Percentiles rank a stretch among this genome's conserved stretches.
Conservation (phyloP, 352 stramenopile genomes). For the Phytopythium sindhum region DNA sequence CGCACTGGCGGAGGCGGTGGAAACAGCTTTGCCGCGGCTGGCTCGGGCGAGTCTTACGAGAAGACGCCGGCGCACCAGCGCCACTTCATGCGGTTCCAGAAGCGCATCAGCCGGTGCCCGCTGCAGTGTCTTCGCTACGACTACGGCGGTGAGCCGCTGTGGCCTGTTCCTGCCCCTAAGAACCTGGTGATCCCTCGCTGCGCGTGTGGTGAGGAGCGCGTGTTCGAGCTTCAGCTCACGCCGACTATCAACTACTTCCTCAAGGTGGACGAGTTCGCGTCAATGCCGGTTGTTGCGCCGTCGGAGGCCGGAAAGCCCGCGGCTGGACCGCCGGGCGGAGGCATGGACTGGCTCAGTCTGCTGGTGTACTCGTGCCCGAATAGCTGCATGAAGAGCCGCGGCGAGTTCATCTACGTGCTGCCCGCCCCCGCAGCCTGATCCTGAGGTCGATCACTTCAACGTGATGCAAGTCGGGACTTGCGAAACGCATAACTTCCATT, state of each 20-base stretch:
- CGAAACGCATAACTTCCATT: slow-evolving; percentile 4
- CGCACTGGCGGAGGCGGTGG: slow-evolving; percentile 9
- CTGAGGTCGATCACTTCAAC: not conserved
- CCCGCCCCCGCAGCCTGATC: slow-evolving; percentile 19
- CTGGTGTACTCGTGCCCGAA: slow-evolving; percentile 72
- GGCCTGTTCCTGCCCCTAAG: slow-evolving; percentile 52
- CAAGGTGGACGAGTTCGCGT: slow-evolving; percentile 68
- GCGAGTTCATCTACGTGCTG: slow-evolving; percentile 73
- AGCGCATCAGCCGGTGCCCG: slow-evolving; percentile 75
- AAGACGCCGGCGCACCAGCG: slow-evolving; percentile 68
- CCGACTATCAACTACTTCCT: slow-evolving; percentile 86
- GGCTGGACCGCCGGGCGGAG: slow-evolving; percentile 18
- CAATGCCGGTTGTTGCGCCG: not conserved
- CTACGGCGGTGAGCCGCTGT: slow-evolving; percentile 81
- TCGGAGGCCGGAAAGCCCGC: slow-evolving; percentile 4
- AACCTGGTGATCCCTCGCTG: slow-evolving; percentile 52
- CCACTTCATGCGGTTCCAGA: slow-evolving; percentile 85
- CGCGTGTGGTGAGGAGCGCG: slow-evolving; percentile 52
- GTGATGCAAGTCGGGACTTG: not conserved
- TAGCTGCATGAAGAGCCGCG: slow-evolving; percentile 55
- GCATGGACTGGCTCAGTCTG: slow-evolving; percentile 83
- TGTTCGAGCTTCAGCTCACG: slow-evolving; percentile 82
- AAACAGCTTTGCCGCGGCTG: slow-evolving; percentile 2
- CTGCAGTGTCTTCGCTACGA: slow-evolving; percentile 82
- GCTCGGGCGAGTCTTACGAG: slow-evolving; percentile 67